Evolutionary conservation across 2,329 filamentous ascomycete species (phyloP).

Genomic region (Rutstroemia sp.): DNA sequence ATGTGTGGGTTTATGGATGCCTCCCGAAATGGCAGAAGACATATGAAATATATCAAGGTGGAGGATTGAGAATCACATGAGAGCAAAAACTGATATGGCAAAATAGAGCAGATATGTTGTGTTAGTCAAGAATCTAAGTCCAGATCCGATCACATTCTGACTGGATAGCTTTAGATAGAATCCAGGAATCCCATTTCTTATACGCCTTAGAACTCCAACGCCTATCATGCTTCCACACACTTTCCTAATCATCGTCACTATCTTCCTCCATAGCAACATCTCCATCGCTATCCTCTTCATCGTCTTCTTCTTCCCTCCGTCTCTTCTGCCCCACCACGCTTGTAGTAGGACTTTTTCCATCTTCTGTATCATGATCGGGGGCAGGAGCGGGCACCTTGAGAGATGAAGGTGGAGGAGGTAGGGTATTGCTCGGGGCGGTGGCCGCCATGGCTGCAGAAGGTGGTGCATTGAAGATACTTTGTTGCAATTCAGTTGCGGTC

Average conservation of each 20-base stretch:
- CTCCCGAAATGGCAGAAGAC: conserved; percentile 51
- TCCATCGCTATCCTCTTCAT: conserved; percentile 63
- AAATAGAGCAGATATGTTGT: neutral
- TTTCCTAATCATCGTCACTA: conserved; percentile 26
- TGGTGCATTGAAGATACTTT: conserved; percentile 71
- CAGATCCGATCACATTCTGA: neutral
- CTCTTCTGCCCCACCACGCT: conserved; percentile 59
- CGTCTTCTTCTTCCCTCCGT: conserved; percentile 52
- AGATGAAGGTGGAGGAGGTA: conserved; percentile 31
- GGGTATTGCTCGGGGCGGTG: conserved; percentile 31
- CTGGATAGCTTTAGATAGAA: neutral
- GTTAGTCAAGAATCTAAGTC: neutral
- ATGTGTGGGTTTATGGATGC: conserved; percentile 71
- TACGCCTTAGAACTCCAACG: conserved; percentile 19
- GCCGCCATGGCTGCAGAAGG: conserved; percentile 39
- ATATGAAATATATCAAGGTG: neutral
- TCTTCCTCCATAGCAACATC: conserved; percentile 54
- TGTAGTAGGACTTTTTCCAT: conserved; percentile 44
- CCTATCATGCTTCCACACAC: conserved; percentile 14
- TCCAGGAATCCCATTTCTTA: neutral
- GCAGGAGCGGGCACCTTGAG: conserved; percentile 40
- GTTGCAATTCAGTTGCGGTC: conserved; percentile 66
- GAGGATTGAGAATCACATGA: conserved; percentile 15
- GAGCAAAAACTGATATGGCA: neutral
- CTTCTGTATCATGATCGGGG: conserved; percentile 42